A percentile compares a stretch with the other conserved stretches of the same genome.
Conservation (phyloP, 257 asterid genomes). For the Solanum pinnatisectum region DNA sequence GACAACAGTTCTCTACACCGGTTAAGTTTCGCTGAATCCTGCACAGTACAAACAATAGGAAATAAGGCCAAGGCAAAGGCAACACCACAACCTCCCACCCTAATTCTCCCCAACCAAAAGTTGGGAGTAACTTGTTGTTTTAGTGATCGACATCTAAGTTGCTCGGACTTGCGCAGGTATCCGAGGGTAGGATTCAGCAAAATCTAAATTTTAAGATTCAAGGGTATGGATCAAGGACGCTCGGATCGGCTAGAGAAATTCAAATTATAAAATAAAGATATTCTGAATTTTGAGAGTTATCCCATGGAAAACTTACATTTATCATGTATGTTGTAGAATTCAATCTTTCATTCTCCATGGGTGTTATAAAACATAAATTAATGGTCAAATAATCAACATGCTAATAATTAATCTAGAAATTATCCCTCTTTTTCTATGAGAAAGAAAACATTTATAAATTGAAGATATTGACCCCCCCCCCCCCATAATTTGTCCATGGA, state of each 20-base stretch:
- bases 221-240: not conserved
- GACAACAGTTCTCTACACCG: constrained; percentile 70
- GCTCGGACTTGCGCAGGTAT: not conserved
- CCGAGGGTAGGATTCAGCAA: not conserved
- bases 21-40: constrained; percentile 40
- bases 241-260: not conserved
- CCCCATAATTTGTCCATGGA: not conserved
- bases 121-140: not conserved
- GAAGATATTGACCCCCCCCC: not conserved
- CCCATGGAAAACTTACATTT: too few relatives aligned
- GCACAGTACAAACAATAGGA: constrained; percentile 3
- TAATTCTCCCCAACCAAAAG: not conserved
- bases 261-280: not conserved
- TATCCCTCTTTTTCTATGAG: not conserved
- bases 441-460: not conserved
- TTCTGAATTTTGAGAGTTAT: not conserved
- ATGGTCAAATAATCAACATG: not conserved
- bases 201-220: too few relatives aligned
- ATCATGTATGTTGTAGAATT: too few relatives aligned
- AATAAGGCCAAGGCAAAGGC: not conserved
- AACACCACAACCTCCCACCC: not conserved
- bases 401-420: not conserved
- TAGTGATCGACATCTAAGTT: not conserved
- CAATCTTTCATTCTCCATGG: not conserved
- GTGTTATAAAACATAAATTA: not conserved